Base-by-base conservation (phyloP, 2,329 filamentous ascomycete genomes). In the Podosphaera aphanis region DNA sequence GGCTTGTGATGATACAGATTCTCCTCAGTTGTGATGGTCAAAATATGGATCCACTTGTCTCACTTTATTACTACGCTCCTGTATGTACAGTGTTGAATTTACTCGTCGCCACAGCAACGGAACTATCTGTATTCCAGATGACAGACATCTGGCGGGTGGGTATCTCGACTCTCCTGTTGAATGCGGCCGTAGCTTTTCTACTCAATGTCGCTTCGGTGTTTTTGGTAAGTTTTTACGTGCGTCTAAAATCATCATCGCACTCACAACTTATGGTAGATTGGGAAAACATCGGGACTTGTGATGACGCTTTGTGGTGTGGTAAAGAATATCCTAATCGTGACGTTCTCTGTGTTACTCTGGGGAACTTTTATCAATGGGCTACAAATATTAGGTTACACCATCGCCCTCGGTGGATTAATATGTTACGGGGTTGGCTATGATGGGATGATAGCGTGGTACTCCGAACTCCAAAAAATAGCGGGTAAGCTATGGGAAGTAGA, bases 1-100 rank as follows among this genome's bases (percentile, higher is more conserved):
- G 82, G 53, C 68, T 88, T 46, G 81, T 81, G 65, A 78, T 88
- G 76, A 79, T 86, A 40, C 78, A 88, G 67, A 77, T 78, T 47
- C 70, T 88, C 37, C 73, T 88, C 53, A 83, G 76, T 66, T 47
- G 43, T 11, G 46, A 50, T 46, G 81, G 86, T 63, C 85, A 79
- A 71, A 86, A 85, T 71, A 86, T 88, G 82, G 81, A 88, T 61
- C 81, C 82, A 5, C 67, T 88, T n/a, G 81, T 88, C 47, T 86
- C 80, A 21, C 73, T 88, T 16, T 88, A 88, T 71, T 88, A 88
- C 69, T 88, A 85, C 55, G 82, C 83, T 7, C 82, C 82, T 3
- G 74, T 83, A 44, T 86, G 82, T 63, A 80, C 81, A 35, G 65
- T 73, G 58, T 83, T 88, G 73, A 88, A 88, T 66, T 73, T 75